Conservation (phyloP, 2,329 filamentous ascomycete genomes). For the Pseudocercospora musae region DNA sequence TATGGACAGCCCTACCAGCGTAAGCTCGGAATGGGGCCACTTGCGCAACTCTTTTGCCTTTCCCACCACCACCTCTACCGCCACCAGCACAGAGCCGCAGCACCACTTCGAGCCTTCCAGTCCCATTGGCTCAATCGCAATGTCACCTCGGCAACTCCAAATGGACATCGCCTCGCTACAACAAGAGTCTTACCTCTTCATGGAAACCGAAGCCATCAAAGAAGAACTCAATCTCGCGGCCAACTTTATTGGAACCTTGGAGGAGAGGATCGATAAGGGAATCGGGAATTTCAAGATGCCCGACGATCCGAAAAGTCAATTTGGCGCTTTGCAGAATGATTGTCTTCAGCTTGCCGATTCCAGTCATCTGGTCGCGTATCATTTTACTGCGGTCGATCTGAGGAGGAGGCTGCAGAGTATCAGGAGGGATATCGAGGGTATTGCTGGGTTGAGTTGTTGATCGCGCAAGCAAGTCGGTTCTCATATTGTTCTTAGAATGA, state of each 20-base stretch:
- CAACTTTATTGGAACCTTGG: constrained; percentile 12
- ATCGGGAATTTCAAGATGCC: neutral
- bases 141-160: neutral
- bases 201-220: constrained; percentile 12
- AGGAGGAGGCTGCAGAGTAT: constrained; percentile 5
- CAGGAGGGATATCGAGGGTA: constrained; percentile 11
- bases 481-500: no score
- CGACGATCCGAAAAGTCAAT: neutral
- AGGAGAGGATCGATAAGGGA: constrained; percentile 6
- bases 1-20: neutral
- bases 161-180: neutral
- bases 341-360: neutral
- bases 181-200: constrained; percentile 11
- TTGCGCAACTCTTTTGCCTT: neutral
- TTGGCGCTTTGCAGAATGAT: neutral
- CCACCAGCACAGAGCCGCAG: neutral
- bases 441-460: constrained; percentile 12
- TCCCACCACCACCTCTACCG: no score
- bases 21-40: neutral
- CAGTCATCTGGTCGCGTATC: constrained; percentile 5
- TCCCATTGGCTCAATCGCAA: neutral
- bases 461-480: no score
- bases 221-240: constrained; percentile 13
- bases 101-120: neutral
- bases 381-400: constrained; percentile 10